Base-by-base conservation (phyloP, 768 basidiomycete genomes). In the Austroboletus festivus region DNA sequence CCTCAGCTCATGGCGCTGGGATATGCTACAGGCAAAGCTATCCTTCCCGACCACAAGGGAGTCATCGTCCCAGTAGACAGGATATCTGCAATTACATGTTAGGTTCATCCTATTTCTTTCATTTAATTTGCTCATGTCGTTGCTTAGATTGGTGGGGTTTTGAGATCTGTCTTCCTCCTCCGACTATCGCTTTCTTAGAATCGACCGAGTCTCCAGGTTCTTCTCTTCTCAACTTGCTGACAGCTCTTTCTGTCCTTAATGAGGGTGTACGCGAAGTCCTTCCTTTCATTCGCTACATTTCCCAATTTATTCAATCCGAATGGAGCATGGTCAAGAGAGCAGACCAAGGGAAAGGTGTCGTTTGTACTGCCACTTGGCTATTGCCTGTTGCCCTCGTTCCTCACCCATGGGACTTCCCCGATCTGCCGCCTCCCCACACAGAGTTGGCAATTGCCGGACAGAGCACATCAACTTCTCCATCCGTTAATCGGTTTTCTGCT, bases 341-440 rank as follows among this genome's bases (percentile, higher is more conserved):
- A 56, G 75, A 93, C 56, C 59, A 71, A 43, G 90, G 91, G 1
- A 64, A 80, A 58, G 91, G 91, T 18, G 92, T 93, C 31, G 82
- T 93, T 28, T 90, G 91, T 60, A 86, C 89, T 42, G 86, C 91
- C 6, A 94, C 91, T n/a, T 93, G 91, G 86, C 77, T 90, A 42
- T 79, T 91, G 76, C 89, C 89, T 19, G 79, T 82, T 43, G 89
- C 89, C 4, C 71, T 91, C 68, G 80, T 86, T 41, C 83, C 89
- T 34, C 83, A 84, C 21, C 71, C 89, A 31, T 92, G 89, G 89
- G 89, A 92, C 63, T 91, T 80, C 51, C 49, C 81, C 46, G 71
- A 82, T 30, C 64, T 71, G 6, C 51, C 49, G 0, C 68, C 73
- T 37, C 70, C 49, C 71, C 38, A 64, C 66, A 20, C 47, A 33